These are phyloP conservation scores for Metarhizium rileyi DNA, from an alignment of 2,329 filamentous ascomycete species.

Conservation along the genomic window DNA sequence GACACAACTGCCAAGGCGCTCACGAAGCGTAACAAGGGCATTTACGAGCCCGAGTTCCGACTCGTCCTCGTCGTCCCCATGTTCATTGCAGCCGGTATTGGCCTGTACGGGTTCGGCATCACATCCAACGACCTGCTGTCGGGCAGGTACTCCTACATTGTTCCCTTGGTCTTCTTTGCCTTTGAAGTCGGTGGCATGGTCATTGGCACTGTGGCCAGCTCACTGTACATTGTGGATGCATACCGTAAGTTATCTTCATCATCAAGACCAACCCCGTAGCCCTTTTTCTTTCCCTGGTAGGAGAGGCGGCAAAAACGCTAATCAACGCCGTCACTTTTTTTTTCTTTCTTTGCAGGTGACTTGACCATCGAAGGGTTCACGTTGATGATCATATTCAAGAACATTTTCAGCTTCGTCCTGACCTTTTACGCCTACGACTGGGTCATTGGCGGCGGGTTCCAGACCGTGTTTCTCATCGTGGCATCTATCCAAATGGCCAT, in stretches of 20 bases:
- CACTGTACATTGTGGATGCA: constrained; percentile 85
- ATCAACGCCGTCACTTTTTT: no score
- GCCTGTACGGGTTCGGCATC: constrained; percentile 76
- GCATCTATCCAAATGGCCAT: constrained; percentile 68
- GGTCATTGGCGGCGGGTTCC: constrained; percentile 57
- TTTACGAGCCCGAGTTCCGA: constrained; percentile 88
- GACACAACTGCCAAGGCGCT: constrained; percentile 63
- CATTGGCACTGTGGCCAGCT: constrained; percentile 75
- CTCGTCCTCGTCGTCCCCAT: constrained; percentile 76
- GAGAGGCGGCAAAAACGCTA: no score
- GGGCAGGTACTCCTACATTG: constrained; percentile 56
- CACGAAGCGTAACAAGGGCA: constrained; percentile 65
- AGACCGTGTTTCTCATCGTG: constrained; percentile 56
- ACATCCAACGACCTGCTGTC: constrained; percentile 51
- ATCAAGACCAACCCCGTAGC: constrained; percentile 6
- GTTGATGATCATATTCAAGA: constrained; percentile 86
- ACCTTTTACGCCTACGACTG: constrained; percentile 81
- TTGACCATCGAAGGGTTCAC: constrained; percentile 84
- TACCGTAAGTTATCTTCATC: constrained; percentile 50
- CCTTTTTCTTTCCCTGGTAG: background rate
- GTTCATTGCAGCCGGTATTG: constrained; percentile 65
- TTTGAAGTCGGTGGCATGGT: constrained; percentile 86
- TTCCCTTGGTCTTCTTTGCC: constrained; percentile 73
- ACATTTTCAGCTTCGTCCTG: constrained; percentile 79
- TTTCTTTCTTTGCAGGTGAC: constrained; percentile 41